phyloP scores from a whole-genome alignment of 768 basidiomycete genomes.

The Chalciporus chontae region DNA sequence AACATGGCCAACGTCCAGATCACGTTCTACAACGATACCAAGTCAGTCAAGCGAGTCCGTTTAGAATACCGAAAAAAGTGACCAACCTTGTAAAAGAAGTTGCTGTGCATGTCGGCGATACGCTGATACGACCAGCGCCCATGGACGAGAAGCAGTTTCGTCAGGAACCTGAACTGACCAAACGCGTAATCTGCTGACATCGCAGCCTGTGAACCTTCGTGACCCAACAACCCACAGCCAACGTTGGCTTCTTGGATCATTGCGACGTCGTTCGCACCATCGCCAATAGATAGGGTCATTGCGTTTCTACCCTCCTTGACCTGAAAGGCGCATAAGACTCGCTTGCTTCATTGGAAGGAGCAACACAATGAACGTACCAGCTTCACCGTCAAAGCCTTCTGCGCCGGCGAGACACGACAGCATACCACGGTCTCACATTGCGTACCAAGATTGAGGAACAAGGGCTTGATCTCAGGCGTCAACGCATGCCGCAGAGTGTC shows the following conservation, averaged over 20 bases:
- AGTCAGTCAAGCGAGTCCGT: neutral
- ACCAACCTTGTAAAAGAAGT: slow-evolving; percentile 96
- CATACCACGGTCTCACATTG: slow-evolving; percentile 98
- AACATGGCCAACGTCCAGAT: slow-evolving; percentile 94
- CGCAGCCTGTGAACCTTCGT: slow-evolving; percentile 96
- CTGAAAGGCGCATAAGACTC: slow-evolving; percentile 34
- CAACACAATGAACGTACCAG: slow-evolving; percentile 49
- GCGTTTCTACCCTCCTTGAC: slow-evolving; percentile 95
- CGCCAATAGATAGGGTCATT: slow-evolving; percentile 96
- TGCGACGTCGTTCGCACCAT: slow-evolving; percentile 96
- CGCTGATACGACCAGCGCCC: slow-evolving; percentile 98
- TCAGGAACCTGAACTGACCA: slow-evolving; percentile 93
- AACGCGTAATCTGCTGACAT: slow-evolving; percentile 99
- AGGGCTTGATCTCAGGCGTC: slow-evolving; percentile 66
- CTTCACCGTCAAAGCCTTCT: slow-evolving; percentile 96
- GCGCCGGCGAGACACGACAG: slow-evolving; percentile 95
- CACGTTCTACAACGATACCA: slow-evolving; percentile 54
- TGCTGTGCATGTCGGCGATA: slow-evolving; percentile 93
- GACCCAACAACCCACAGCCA: slow-evolving; percentile 88
- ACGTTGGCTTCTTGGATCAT: slow-evolving; percentile 99
- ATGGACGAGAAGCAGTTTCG: slow-evolving; percentile 88
- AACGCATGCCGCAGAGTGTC: slow-evolving; percentile 86
- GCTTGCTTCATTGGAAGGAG: neutral
- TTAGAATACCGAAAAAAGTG: neutral
- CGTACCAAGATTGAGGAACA: slow-evolving; percentile 90